Evolutionary conservation across 345 rosid genomes (phyloP), one percentile per base, ranked within the genome.

Genomic region (Erysimum cheiranthoides): DNA sequence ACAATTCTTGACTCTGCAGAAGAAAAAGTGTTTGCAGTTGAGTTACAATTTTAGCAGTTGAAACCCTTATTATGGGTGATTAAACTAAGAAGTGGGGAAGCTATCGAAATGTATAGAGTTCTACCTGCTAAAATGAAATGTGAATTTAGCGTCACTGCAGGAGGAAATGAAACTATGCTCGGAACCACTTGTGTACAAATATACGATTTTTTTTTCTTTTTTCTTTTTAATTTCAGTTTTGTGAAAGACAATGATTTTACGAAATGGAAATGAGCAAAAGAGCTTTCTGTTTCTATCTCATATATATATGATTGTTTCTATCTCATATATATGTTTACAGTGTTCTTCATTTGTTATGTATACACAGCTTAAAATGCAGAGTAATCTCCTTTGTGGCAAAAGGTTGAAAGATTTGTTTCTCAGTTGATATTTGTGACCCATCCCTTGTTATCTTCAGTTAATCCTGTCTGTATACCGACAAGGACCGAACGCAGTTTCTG

Each of bases 391-490:
- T 43, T 11, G 16, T n/a, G 4, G 47, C 14, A 52, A 60, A 38
- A 30, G 56, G 34, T 60, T 50, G 50, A 47, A 47, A 46, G 31
- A 46, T 72, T 57, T 72, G 67, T 36, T 16, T 40, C 53, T 81
- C 63, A 83, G 31, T 78, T 36, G 30, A 92, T 74, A 82, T 83
- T 77, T 17, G 82, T 42, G 31, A 76, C 80, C 98, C 98, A 94
- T 45, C 93, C 92, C 46, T 86, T 85, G 40, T 78, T 86, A 51
- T 94, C 98, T 71, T 87, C 90, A n/a, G 83, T 67, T 4, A 53
- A 27, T 35, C 98, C 98, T 35, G 74, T 87, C 73, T 90, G 92
- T 14, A 94, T 85, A 35, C 92, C 91, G 6, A 85, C 90, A 10
- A 94, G 93, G 56, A 75, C 81, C 0, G 85, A 67, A 67, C 84